phyloP scores from a whole-genome alignment of 208 protist species.

The Leishmania lainsoni region DNA sequence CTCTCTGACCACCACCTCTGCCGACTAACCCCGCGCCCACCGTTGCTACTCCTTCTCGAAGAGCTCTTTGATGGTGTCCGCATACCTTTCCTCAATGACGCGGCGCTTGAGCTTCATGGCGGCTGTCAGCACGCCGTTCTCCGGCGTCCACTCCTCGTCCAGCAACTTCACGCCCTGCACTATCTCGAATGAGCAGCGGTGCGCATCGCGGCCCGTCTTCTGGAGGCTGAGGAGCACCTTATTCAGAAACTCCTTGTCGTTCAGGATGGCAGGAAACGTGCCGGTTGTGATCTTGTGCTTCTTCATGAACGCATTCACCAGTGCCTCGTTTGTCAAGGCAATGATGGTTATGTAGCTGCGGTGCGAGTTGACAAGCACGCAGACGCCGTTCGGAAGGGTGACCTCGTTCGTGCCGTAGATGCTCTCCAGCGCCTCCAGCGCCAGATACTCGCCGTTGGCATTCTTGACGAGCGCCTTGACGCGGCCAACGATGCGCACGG shows the following conservation, averaged over 20 bases:
- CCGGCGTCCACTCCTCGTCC: conserved; percentile 81
- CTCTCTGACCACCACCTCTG: neutral
- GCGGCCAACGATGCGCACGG: conserved; percentile 80
- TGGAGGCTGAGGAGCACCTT: conserved; percentile 50
- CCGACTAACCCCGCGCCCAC: neutral
- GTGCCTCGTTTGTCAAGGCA: conserved; percentile 53
- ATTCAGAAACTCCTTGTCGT: conserved; percentile 46
- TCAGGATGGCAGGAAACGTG: conserved; percentile 52
- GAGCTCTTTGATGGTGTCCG: conserved; percentile 56
- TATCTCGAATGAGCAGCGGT: conserved; percentile 76
- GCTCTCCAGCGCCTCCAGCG: conserved; percentile 81
- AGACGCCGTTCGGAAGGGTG: conserved; percentile 58
- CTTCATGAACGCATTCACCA: conserved; percentile 55
- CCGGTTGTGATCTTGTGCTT: conserved; percentile 54
- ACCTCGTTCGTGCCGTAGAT: conserved; percentile 71
- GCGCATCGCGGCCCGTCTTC: conserved; percentile 50
- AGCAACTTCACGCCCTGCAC: conserved; percentile 56
- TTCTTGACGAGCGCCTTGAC: conserved; percentile 93
- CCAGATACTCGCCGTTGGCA: conserved; percentile 91
- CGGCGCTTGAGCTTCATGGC: conserved; percentile 84
- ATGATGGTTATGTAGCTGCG: conserved; percentile 69
- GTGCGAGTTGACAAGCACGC: conserved; percentile 78
- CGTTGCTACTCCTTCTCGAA: conserved; percentile 45
- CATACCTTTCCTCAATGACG: conserved; percentile 67
- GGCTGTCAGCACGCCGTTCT: conserved; percentile 81